These are phyloP conservation scores for Pisolithus orientalis DNA, from an alignment of 768 basidiomycete genomes.

Conservation along the genomic window DNA sequence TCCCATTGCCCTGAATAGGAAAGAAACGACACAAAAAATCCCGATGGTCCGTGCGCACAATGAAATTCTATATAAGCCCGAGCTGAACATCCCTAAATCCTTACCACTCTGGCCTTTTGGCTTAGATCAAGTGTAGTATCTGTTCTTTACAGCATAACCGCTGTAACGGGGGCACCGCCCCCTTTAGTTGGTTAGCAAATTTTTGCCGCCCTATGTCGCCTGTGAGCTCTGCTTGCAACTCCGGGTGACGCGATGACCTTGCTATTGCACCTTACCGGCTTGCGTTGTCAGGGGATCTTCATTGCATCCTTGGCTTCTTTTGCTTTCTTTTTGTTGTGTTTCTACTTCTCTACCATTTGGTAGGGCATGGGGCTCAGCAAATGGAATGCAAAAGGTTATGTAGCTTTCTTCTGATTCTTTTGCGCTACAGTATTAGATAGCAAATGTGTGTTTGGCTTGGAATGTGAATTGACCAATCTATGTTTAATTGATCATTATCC, in stretches of 20 bases:
- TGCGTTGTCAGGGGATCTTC: conserved; percentile 9
- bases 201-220: conserved; percentile 47
- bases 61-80: neutral
- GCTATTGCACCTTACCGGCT: conserved; percentile 18
- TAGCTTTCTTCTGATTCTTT: neutral
- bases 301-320: neutral
- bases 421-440: no score
- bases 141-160: conserved; percentile 85
- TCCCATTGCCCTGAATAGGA: no score
- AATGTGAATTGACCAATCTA: no score
- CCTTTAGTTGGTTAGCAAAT: conserved; percentile 46
- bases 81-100: neutral
- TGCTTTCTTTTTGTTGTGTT: neutral
- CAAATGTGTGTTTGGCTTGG: no score
- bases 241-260: conserved; percentile 26
- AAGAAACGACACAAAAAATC: neutral
- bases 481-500: no score
- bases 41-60: neutral
- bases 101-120: conserved; percentile 40
- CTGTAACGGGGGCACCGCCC: conserved; percentile 44
- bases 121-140: conserved; percentile 53
- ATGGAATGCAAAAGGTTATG: neutral
- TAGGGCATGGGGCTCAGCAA: neutral
- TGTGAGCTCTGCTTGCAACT: conserved; percentile 31
- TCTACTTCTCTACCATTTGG: neutral